Evolutionary conservation across 164 flowering plant genomes (phyloP).

Genomic region (Houttuynia cordata): DNA sequence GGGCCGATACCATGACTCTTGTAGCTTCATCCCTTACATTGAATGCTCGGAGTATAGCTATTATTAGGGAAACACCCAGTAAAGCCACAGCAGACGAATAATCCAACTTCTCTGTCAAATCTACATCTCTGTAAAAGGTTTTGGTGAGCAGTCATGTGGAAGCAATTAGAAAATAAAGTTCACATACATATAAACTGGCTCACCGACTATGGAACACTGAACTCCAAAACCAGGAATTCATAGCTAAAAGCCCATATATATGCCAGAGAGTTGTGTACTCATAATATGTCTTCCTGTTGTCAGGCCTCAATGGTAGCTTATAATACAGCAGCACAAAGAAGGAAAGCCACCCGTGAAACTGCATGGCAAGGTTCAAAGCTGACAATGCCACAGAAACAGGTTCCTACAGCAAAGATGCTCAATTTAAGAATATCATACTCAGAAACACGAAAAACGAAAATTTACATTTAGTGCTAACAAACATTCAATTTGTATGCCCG

Average conservation of each 20-base stretch:
- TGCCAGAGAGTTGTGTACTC: conserved; percentile 76
- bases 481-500: no score
- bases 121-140: conserved; percentile 55
- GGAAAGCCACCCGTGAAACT: conserved; percentile 90
- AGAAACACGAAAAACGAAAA: no score
- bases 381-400: conserved; percentile 83
- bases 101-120: conserved; percentile 67
- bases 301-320: conserved; percentile 57
- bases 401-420: conserved; percentile 34
- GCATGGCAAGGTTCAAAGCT: conserved; percentile 69
- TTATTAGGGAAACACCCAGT: conserved; percentile 53
- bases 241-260: conserved; percentile 62
- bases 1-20: conserved; percentile 87
- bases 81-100: conserved; percentile 73
- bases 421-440: no score
- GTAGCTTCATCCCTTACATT: conserved; percentile 63
- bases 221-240: conserved; percentile 95
- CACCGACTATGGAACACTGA: conserved; percentile 81
- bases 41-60: conserved; percentile 54
- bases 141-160: neutral
- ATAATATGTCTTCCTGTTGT: conserved; percentile 51
- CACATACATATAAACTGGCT: conserved; percentile 7
- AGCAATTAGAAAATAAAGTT: neutral
- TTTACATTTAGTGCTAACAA: no score
- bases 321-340: conserved; percentile 68